Evolutionary conservation across 2,329 filamentous ascomycete species (phyloP), one percentile per base, ranked within the genome.

Genomic region (Colletotrichum tanaceti): DNA sequence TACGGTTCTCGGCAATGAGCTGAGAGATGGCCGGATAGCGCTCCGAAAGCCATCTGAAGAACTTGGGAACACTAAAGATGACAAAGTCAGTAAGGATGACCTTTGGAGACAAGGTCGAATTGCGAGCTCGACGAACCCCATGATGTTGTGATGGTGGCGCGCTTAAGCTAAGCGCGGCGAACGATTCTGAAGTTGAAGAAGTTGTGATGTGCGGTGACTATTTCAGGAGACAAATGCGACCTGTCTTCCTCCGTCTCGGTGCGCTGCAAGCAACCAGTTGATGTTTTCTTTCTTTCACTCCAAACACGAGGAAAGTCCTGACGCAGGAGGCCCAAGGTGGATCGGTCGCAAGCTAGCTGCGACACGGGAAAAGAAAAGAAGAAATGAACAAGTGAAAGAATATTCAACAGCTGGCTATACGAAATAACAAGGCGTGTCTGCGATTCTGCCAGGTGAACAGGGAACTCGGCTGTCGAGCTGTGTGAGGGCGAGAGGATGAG

Each of bases 41-140:
- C 88, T 99, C 97, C 70, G 94, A 98, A 86, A 99, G 92, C 96
- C 97, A 99, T 88, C 96, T 89, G 85, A 97, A 97, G 85, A 97
- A 97, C 79, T 97, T 97, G 78, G 92, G 92, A 73, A 89, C 87
- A 86, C 87, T 87, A 71, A 61, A 65, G 41, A 54, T 13, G 49
- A 55, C 11, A n/a, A 22, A 3, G 60, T 72, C 55, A 65, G 70
- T 50, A 61, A 39, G 10, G 18, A 59, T 58, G 13, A 28, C 39
- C n/a, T 38, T 28, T 24, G 32, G 32, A 24, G 49, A 59, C 16
- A 57, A n/a, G 18, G 20, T 43, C 20, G 49, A 20, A 47, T 32
- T 38, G 10, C 49, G 35, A 61, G 49, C 43, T 52, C 13, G 39
- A 71, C 72, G 35, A 58, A 77, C 76, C 76, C 76, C 76, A 78